Base-by-base conservation (phyloP, 768 basidiomycete genomes). In the Pleurotus eryngii region DNA sequence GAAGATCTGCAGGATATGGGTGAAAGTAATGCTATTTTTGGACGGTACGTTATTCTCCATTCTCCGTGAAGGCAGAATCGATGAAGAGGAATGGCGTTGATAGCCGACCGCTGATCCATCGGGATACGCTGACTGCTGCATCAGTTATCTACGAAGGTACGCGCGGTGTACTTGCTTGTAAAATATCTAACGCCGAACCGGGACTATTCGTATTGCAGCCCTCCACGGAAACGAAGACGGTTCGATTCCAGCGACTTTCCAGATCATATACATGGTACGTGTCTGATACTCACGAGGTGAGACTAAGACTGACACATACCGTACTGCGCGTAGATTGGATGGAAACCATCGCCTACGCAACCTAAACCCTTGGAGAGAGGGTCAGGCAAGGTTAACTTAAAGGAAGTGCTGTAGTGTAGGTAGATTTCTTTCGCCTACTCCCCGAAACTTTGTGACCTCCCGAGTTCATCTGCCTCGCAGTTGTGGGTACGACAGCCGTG, bases 1-100 rank as follows among this genome's bases (percentile, higher is more conserved):
- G 85, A 94, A 56, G 97, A 99, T 70, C 72, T 99, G n/a, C 80
- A 83, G 51, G 86, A 92, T 67, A 99, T 99, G 97, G 97, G 97
- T 17, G 97, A 99, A 68, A 85, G 83, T 49, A 98, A 97, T 67
- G 93, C 95, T 9, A 82, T 98, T 45, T 74, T 95, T 30, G 92
- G 90, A 64, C 77, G 93, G 87, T 92, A 59, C 46, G 78, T 65
- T 2, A 2, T 53, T 27, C 27, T 37, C 18, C 7, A 4, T 11
- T 35, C 30, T 35, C 11, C 30, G 11, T 11, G 30, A 11, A 35
- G 11, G 30, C 30, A 35, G 30, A 35, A 11, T 35, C 9, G 30
- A 35, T 35, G 30, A 35, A 35, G 30, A 35, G 30, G 11, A 35
- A 35, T 35, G 30, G 30, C 2, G 7, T n/a, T n/a, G 17, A 85